These are phyloP conservation scores for Teratosphaeria gauchensis DNA, from an alignment of 2,329 filamentous ascomycete species.

Conservation along the genomic window DNA sequence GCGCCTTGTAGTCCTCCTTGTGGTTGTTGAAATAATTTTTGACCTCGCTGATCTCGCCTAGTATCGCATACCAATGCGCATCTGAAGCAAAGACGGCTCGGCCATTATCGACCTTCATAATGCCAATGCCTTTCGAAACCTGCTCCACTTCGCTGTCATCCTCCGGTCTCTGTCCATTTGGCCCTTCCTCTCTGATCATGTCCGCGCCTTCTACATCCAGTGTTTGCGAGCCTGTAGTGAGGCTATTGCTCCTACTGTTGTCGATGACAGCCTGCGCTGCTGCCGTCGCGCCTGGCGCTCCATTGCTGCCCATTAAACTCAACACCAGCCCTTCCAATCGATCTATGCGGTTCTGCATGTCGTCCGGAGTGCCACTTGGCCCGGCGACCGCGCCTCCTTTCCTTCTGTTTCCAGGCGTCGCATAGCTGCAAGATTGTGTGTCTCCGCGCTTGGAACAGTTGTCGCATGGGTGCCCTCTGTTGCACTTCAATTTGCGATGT, in stretches of 20 bases:
- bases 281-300: constrained; percentile 45
- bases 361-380: constrained; percentile 57
- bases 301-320: constrained; percentile 68
- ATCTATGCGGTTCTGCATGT: constrained; percentile 98
- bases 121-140: constrained; percentile 41
- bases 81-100: constrained; percentile 41
- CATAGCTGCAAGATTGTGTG: constrained; percentile 75
- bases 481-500: constrained; percentile 94
- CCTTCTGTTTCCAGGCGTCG: constrained; percentile 57
- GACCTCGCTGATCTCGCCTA: constrained; percentile 72
- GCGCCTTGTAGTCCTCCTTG: constrained; percentile 80
- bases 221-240: constrained; percentile 31
- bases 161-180: constrained; percentile 28
- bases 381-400: constrained; percentile 42
- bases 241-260: constrained; percentile 31
- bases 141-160: constrained; percentile 55
- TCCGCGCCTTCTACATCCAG: constrained; percentile 50
- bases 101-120: constrained; percentile 45
- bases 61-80: constrained; percentile 44
- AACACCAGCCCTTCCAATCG: constrained; percentile 84
- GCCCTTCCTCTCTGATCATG: constrained; percentile 36
- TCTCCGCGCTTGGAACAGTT: constrained; percentile 88
- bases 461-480: constrained; percentile 80
- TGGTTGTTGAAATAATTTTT: constrained; percentile 80
- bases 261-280: constrained; percentile 47